phyloP scores from a whole-genome alignment of 2,329 filamentous ascomycete genomes.

The Bipolaris bicolor region DNA sequence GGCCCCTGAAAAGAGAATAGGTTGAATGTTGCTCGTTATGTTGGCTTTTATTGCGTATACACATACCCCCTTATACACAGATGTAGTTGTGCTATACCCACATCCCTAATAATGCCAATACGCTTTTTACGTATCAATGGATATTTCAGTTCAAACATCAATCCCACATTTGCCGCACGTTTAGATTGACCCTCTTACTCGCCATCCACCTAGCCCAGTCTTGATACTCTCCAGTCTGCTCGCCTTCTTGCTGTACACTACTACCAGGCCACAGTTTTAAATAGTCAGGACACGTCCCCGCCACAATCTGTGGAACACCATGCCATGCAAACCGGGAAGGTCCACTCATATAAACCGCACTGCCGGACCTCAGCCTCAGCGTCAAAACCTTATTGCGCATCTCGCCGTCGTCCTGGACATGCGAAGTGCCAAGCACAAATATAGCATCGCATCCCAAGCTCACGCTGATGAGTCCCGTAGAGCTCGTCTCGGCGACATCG shows the following conservation, averaged over 20 bases:
- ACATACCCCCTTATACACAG: constrained; percentile 3
- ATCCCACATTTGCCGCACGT: constrained; percentile 85
- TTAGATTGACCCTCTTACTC: constrained; percentile 87
- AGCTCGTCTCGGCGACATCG: constrained; percentile 86
- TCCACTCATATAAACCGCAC: constrained; percentile 88
- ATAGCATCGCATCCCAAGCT: constrained; percentile 89
- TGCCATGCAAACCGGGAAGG: constrained; percentile 91
- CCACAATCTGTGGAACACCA: constrained; percentile 85
- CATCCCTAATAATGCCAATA: constrained; percentile 5
- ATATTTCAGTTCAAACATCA: constrained; percentile 4
- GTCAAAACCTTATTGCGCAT: constrained; percentile 27
- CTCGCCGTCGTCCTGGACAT: constrained; percentile 13
- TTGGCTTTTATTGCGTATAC: constrained; percentile 1
- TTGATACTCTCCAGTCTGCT: constrained; percentile 57
- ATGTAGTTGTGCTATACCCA: background rate
- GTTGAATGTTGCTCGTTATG: background rate
- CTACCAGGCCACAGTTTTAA: constrained; percentile 74
- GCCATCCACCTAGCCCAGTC: constrained; percentile 87
- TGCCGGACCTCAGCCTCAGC: constrained; percentile 72
- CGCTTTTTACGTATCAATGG: background rate
- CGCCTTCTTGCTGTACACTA: constrained; percentile 47
- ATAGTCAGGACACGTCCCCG: constrained; percentile 77
- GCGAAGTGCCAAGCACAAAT: constrained; percentile 72
- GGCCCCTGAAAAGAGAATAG: background rate
- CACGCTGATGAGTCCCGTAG: constrained; percentile 79